Evolutionary conservation across 2,329 filamentous ascomycete genomes (phyloP), one percentile per base, ranked within the genome.

Genomic region (Alternaria atra): DNA sequence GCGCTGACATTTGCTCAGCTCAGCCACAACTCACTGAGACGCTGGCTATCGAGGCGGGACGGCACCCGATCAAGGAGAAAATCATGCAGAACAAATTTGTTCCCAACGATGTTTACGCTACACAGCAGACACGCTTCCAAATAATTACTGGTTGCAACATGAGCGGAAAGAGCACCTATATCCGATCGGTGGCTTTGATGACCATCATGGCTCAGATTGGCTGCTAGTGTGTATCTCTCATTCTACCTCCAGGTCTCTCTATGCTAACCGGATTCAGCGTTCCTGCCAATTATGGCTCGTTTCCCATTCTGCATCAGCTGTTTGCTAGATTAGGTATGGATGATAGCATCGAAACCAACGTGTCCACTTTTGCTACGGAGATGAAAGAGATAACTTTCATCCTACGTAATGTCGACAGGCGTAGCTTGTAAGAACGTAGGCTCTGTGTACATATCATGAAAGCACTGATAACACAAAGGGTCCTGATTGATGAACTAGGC

Each of bases 361-460:
- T 97, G 25, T 98, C 94, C 0, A 97, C 93, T 0, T 99, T 98
- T 74, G 92, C 94, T 0, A 86, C 93, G 0, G 95, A 99, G 78
- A 98, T 99, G 95, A 87, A 92, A 42, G 95, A 98, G 72, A 96
- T 94, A 81, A 93, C 94, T 0, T 97, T 96, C 75, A 97, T 99
- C 55, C 80, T 98, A 1, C 86, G 88, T 53, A 97, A 97, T 72
- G 87, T 97, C 57, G 90, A 93, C 65, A 83, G 84, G 6, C 86
- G 87, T 48, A 94, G 91, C 68, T 84, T 97, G 69, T 77, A 63
- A 40, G 69, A 61, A 8, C 25, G 9, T 7, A 42, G 5, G 15
- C 5, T 3, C 5, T 17, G 7, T 17, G 13, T 40, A 15, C 2
- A 4, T 34, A 15, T n/a, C 51, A 37, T 15, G 10, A 34, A 20